Evolutionary conservation across 2,329 filamentous ascomycete species (phyloP), one percentile per base, ranked within the genome.

Genomic region (Arthrobotrys conoides): DNA sequence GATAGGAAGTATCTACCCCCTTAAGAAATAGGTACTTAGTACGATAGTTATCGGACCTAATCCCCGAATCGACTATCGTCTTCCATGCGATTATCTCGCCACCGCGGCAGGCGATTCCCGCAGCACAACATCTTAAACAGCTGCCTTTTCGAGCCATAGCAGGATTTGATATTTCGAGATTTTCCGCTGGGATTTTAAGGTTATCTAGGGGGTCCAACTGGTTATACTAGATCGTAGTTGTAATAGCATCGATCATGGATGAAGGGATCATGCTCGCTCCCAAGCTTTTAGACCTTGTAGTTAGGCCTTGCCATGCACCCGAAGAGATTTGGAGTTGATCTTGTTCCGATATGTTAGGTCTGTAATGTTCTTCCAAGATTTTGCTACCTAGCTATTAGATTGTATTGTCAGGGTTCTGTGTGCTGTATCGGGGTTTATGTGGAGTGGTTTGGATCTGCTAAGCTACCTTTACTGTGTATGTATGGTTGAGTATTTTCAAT

Each of bases 181-280:
- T n/a, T n/a, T n/a, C n/a, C 20, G 22, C 51, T 59, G 27, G 38
- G 38, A 49, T 69, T n/a, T 41, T 69, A 69, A 36, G 38, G 66
- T 59, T 61, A 69, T 69, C 67, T 41, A 70, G 41, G 66, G 66
- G n/a, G n/a, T n/a, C n/a, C n/a, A n/a, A n/a, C n/a, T n/a, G n/a
- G n/a, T n/a, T n/a, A n/a, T 27, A 51, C 51, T 9, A 6, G n/a
- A 46, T 22, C 22, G 16, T 44, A 22, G 51, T n/a, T n/a, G n/a
- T 51, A 18, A 18, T 46, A 18, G n/a, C 41, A 64, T 64, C 38
- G 49, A 24, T 71, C 55, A 71, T 71, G 68, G 68, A n/a, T 71
- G 30, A 36, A 24, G 20, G 41, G 41, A 27, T 49, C 44, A 12
- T 49, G 41, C 24, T 69, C 65, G 65, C 6, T 51, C 49, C 49